phyloP scores from a whole-genome alignment of 257 asterid species.

The Ballota nigra region DNA sequence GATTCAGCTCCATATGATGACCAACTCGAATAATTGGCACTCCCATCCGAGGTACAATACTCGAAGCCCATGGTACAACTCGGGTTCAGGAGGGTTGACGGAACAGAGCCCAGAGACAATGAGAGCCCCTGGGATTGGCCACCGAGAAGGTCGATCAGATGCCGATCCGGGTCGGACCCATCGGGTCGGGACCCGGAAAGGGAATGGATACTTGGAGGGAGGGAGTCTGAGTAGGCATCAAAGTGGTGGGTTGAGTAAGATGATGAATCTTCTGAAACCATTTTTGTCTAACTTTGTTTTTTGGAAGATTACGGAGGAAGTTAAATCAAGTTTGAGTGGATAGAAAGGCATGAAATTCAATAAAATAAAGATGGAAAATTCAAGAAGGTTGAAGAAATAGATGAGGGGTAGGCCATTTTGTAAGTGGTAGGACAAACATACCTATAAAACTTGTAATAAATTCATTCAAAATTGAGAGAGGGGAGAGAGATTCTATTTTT shows the following conservation, averaged over 20 bases:
- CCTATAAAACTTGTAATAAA: conserved; percentile 39
- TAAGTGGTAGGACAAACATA: conserved; percentile 42
- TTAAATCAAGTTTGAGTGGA: conserved; percentile 1
- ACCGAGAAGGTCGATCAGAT: conserved; percentile 71
- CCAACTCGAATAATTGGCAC: conserved; percentile 14
- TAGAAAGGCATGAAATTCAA: not conserved
- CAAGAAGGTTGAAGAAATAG: not conserved
- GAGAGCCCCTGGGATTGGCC: conserved; percentile 70
- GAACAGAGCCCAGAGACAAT: conserved; percentile 57
- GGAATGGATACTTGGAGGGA: conserved; percentile 34
- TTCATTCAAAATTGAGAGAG: conserved; percentile 29
- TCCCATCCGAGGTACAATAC: not conserved
- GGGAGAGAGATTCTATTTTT: conserved; percentile 31
- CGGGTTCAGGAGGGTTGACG: conserved; percentile 21
- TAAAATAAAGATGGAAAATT: not conserved
- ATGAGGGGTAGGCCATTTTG: not conserved
- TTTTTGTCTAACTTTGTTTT: not conserved
- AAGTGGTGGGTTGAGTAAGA: conserved; percentile 52
- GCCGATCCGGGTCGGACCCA: conserved; percentile 41
- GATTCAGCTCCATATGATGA: conserved; percentile 33
- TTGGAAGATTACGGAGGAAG: not conserved
- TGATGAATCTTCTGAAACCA: conserved; percentile 68
- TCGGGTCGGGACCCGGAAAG: conserved; percentile 40
- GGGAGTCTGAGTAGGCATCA: conserved; percentile 36
- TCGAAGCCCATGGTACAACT: not conserved